These are phyloP conservation scores for Arachnopeziza araneosa DNA, from an alignment of 2,329 filamentous ascomycete species.

Conservation along the genomic window DNA sequence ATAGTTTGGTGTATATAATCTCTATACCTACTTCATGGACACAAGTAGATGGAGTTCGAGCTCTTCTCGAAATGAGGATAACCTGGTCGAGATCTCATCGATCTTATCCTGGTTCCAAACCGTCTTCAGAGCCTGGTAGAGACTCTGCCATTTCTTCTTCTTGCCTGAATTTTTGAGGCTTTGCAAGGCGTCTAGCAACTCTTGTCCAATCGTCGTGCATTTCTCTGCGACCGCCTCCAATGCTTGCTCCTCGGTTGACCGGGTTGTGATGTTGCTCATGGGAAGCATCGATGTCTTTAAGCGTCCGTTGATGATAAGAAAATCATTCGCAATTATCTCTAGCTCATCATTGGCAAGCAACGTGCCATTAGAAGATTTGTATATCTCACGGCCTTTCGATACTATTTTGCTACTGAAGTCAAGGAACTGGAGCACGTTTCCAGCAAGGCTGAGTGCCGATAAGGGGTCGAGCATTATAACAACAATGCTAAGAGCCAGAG, in stretches of 20 bases:
- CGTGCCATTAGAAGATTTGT: neutral
- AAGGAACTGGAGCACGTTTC: neutral
- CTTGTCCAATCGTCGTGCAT: neutral
- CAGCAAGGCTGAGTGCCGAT: neutral
- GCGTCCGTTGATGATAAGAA: neutral
- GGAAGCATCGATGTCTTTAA: neutral
- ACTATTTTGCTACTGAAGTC: neutral
- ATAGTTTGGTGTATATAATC: neutral
- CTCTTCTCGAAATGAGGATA: neutral
- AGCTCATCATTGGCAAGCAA: neutral
- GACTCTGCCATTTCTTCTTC: neutral
- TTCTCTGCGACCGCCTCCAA: neutral
- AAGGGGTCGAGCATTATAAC: neutral
- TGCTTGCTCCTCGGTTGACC: neutral
- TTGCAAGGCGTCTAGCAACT: neutral
- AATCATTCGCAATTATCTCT: neutral
- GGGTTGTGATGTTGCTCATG: neutral
- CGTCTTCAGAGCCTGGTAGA: neutral
- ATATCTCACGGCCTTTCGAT: neutral
- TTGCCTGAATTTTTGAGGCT: neutral
- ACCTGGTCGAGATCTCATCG: neutral
- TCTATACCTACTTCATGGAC: neutral
- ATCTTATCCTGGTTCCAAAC: neutral
- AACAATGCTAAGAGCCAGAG: neutral
- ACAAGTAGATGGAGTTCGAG: neutral